Conservation (phyloP, 2,329 filamentous ascomycete genomes). For the Cyphellophora europaea region DNA sequence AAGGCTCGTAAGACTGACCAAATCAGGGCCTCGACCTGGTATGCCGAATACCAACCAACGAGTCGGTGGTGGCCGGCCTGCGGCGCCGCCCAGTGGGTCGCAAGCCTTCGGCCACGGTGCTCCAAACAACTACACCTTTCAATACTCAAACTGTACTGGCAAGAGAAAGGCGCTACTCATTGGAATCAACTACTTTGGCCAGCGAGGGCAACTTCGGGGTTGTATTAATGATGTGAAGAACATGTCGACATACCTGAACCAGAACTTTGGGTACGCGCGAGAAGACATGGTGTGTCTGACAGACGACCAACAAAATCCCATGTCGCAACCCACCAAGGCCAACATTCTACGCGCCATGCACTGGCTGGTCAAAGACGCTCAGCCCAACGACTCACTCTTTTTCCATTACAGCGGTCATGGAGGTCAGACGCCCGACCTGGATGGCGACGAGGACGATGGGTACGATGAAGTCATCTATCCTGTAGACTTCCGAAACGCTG, state of each 20-base stretch:
- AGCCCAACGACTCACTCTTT: slow-evolving; percentile 87
- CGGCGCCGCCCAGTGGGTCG: slow-evolving; percentile 56
- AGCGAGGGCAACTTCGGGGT: slow-evolving; percentile 79
- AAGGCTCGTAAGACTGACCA: slow-evolving; percentile 3
- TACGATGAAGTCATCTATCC: slow-evolving; percentile 73
- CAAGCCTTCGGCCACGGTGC: slow-evolving; percentile 74
- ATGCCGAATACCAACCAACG: slow-evolving; percentile 14
- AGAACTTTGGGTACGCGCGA: slow-evolving; percentile 82
- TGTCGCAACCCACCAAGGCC: slow-evolving; percentile 93
- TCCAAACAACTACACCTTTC: slow-evolving; percentile 70
- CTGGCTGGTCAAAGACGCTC: slow-evolving; percentile 90
- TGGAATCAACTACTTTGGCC: slow-evolving; percentile 94
- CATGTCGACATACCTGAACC: slow-evolving; percentile 83
- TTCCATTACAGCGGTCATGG: slow-evolving; percentile 84
- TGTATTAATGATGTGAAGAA: slow-evolving; percentile 98
- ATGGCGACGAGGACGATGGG: slow-evolving; percentile 70
- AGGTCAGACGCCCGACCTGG: slow-evolving; percentile 62
- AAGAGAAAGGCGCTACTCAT: slow-evolving; percentile 82
- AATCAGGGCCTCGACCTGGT: slow-evolving; percentile 12
- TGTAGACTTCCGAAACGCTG: slow-evolving; percentile 59
- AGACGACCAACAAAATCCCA: slow-evolving; percentile 92
- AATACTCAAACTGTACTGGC: slow-evolving; percentile 86
- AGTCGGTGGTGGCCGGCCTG: slow-evolving; percentile 41
- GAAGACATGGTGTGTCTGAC: slow-evolving; percentile 95
- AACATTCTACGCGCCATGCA: slow-evolving; percentile 96